Evolutionary conservation across 805 yeast species (phyloP), one percentile per base, ranked within the genome.

Genomic region (Alloascoidea hylecoeti): DNA sequence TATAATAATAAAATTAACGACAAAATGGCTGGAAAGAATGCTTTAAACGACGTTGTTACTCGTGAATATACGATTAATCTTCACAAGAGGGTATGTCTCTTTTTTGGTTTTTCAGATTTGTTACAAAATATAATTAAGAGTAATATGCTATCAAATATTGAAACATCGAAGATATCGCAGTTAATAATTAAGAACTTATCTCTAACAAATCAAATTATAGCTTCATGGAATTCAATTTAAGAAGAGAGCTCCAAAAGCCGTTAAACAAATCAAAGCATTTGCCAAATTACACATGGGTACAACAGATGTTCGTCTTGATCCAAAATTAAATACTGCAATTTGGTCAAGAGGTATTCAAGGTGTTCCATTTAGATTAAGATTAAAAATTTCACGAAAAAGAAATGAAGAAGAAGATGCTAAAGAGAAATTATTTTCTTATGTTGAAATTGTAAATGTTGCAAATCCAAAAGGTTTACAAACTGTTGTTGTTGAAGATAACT

Each of bases 31-130:
- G 53, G 63, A 49, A 50, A 51, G 56, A 51, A 51, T 70, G 94
- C 89, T 70, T 75, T 86, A 67, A 82, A 83, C 75, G 97, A 92
- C 88, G 96, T 86, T 71, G 96, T 92, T 71, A 83, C 98, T 69
- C 95, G 99, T 72, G 99, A 92, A 75, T 92, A 92, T 85, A 92
- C 98, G 79, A 88, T 92, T 72, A 89, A 92, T 85, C 75, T 89
- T 71, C 95, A 86, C 95, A 89, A 86, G 72, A 86, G 97, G 75
- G 94, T 84, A 80, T 33, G 38, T 16, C 13, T 17, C 19, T 37
- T 41, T 13, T 15, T 16, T 15, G 16, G 19, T 35, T 4, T 17
- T 35, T 5, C 35, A 5, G 19, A 12, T 18, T 19, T 27, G 19
- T 14, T 15, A 17, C 2, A 18, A 5, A 18, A 15, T 6, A 4